Percentiles rank a stretch among this genome's conserved stretches.
These are phyloP conservation scores for Cerioporus squamosus DNA, from an alignment of 1,284 basidiomycete species.

Conservation along the genomic window DNA sequence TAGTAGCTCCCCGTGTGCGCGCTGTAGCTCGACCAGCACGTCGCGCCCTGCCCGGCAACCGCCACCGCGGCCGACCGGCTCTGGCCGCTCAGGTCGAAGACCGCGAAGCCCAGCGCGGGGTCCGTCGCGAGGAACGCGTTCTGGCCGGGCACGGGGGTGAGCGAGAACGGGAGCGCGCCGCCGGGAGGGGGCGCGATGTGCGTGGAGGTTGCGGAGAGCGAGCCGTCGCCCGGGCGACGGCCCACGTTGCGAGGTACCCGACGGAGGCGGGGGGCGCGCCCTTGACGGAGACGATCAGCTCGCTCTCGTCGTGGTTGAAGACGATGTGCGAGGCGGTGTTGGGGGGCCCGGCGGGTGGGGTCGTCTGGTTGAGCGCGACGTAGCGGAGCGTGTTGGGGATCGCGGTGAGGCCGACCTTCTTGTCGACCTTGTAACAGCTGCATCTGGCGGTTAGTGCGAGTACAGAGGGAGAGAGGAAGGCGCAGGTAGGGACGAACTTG, in stretches of 20 bases:
- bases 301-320: conserved; percentile 47
- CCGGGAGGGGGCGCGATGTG: conserved; percentile 39
- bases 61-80: conserved; percentile 37
- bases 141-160: conserved; percentile 50
- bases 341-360: conserved; percentile 42
- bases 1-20: conserved; percentile 52
- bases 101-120: conserved; percentile 49
- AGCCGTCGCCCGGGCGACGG: conserved; percentile 44
- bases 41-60: conserved; percentile 47
- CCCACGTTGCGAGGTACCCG: conserved; percentile 54
- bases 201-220: conserved; percentile 46
- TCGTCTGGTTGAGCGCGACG: conserved; percentile 42
- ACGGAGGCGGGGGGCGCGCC: conserved; percentile 43
- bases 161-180: conserved; percentile 50
- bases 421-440: conserved; percentile 46
- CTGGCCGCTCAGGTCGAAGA: conserved; percentile 43
- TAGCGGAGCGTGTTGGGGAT: conserved; percentile 46
- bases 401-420: conserved; percentile 38
- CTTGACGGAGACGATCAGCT: conserved; percentile 52
- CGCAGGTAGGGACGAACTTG: conserved; percentile 29
- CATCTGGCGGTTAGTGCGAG: no score
- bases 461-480: no score
- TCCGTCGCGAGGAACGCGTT: conserved; percentile 52
- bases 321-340: conserved; percentile 47
- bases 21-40: conserved; percentile 55